These are phyloP conservation scores for Rhizoclosmatium globosum DNA, from an alignment of 192 early-diverging fungal genomes.

Conservation along the genomic window DNA sequence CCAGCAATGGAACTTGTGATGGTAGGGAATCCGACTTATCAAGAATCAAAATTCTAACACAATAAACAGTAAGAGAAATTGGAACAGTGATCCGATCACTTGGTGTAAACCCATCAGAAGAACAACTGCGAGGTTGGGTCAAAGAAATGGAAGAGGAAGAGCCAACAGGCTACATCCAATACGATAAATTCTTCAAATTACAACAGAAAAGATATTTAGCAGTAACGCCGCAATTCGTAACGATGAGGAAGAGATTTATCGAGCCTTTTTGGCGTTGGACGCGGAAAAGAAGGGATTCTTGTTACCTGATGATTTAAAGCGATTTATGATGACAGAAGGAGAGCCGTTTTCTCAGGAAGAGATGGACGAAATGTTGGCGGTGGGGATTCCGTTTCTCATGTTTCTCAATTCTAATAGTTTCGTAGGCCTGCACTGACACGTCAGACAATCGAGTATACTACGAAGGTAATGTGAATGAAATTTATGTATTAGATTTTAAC, in stretches of 20 bases:
- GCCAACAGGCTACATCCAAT: conserved; percentile 55
- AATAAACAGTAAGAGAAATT: conserved; percentile 52
- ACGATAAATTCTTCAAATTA: conserved; percentile 45
- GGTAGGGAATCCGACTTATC: conserved; percentile 17
- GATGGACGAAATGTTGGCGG: conserved; percentile 63
- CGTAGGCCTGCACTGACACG: conserved; percentile 63
- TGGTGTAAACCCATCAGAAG: conserved; percentile 56
- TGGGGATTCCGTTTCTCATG: conserved; percentile 22
- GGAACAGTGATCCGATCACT: conserved; percentile 62
- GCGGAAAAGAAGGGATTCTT: conserved; percentile 58
- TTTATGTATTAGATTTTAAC: not conserved
- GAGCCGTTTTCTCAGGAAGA: conserved; percentile 61
- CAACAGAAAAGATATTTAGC: conserved; percentile 36
- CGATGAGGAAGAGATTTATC: conserved; percentile 60
- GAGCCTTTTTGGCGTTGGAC: conserved; percentile 61
- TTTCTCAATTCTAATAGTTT: not conserved
- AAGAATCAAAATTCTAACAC: not conserved
- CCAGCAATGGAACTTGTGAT: conserved; percentile 56
- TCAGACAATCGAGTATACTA: conserved; percentile 61
- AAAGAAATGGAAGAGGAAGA: conserved; percentile 65
- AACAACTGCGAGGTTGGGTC: conserved; percentile 55
- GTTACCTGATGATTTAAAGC: conserved; percentile 54
- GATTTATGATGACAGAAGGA: conserved; percentile 49
- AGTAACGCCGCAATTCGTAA: conserved; percentile 32
- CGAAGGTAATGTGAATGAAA: conserved; percentile 43